A percentile compares a stretch with the other conserved stretches of the same genome.
Conservation (phyloP, 768 basidiomycete species). For the Leucocoprinus leucothites region DNA sequence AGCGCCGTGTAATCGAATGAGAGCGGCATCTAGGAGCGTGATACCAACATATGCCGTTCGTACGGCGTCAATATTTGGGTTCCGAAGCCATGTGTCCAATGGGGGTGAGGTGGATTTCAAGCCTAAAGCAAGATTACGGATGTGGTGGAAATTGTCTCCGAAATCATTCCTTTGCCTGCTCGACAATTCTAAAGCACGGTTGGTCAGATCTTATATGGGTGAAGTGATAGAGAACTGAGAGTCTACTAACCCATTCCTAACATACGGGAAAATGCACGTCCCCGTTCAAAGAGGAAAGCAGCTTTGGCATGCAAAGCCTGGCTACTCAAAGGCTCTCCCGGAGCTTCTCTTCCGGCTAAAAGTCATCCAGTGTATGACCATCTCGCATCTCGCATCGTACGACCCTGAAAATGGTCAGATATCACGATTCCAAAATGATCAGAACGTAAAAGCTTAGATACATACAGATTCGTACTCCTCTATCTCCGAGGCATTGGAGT, state of each 20-base stretch:
- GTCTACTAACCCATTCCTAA: background rate
- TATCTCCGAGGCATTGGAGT: constrained; percentile 38
- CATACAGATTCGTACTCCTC: constrained; percentile 32
- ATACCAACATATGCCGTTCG: constrained; percentile 6
- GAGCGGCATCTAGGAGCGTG: constrained; percentile 5
- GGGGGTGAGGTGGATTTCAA: constrained; percentile 7
- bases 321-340: background rate
- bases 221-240: background rate
- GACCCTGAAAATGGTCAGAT: background rate
- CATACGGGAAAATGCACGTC: background rate
- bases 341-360: background rate
- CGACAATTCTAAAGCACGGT: background rate
- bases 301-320: constrained; percentile 7
- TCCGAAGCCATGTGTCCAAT: constrained; percentile 9
- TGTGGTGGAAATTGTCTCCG: background rate
- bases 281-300: constrained; percentile 5
- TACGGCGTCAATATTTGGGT: background rate
- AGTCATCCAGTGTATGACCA: background rate
- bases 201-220: background rate
- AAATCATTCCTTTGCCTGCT: background rate
- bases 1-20: constrained; percentile 4
- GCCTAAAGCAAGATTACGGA: background rate
- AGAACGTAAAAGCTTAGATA: no score
- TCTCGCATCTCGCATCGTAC: background rate
- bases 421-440: no score